Evolutionary conservation across 169 alveolate genomes (phyloP), one percentile per base, ranked within the genome.

Genomic region (Eimeria necatrix): DNA sequence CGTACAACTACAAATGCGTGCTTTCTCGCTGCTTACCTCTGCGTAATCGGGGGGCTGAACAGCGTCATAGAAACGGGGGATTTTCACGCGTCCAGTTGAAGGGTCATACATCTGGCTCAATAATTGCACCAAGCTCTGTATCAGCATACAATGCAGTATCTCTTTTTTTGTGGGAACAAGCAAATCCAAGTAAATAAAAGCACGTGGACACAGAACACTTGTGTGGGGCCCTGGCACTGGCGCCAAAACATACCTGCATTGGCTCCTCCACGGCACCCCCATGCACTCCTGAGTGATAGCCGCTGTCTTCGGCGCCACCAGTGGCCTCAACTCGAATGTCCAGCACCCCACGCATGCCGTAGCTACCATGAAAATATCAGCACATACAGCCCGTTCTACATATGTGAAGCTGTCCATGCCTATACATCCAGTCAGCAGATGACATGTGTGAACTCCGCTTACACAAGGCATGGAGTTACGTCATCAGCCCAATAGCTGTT

Each of bases 221-320:
- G 26, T 24, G 16, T 3, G 90, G 8, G 18, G 56, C 24, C 8
- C 0, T 32, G 41, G 10, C 8, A 49, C 8, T 76, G 64, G 26
- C 1, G 12, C 9, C 60, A 80, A 20, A 20, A 26, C 95, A 6
- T 53, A 68, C 96, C 78, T 94, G 94, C 91, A 95, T 46, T 8
- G 96, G 95, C 91, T 95, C 96, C n/a, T 56, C 94, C 4, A 95
- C 92, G 7, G 94, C 94, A n/a, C 96, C 96, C 26, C 96, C 96
- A 20, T 95, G 96, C 52, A 95, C 86, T 48, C 96, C 96, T 4
- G 93, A 85, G 73, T 95, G 96, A 51, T 71, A 61, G 53, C 95
- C 95, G 76, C 81, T 64, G 51, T 48, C 61, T 48, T 86, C 93
- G 14, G 83, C 22, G 46, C 95, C 96, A 8, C 80, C 61, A 14